Evolutionary conservation across 371 early-diverging fungal genomes (phyloP), one percentile per base, ranked within the genome.

Genomic region (Nematocida sp.): DNA sequence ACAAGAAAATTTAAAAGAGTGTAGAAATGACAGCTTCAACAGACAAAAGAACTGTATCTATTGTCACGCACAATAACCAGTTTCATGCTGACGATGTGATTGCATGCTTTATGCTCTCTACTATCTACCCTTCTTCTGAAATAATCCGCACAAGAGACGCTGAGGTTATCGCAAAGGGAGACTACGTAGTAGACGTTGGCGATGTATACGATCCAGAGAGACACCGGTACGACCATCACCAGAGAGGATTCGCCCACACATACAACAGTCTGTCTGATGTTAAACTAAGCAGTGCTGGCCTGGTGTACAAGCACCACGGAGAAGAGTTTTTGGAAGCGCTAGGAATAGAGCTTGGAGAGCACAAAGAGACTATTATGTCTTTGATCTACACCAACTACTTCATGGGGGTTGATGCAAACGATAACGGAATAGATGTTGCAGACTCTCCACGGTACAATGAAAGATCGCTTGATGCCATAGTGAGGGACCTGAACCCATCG

Each of bases 131-230:
- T 34, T 13, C 80, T 43, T 55, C 58, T 64, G 48, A 32, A 29
- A 82, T 94, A 31, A 84, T 91, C 37, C 88, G 95, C 57, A 89
- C 92, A 29, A 89, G 95, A 77, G 95, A 95, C 77, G 83, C 88
- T 1, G 85, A 83, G 7, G 85, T 88, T 36, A 83, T 94, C 50
- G 87, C 84, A 13, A 85, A 85, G 23, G 91, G 90, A 65, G 91
- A 91, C 76, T 87, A 93, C 64, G 90, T 96, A 23, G 93, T 94
- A 15, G 97, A 96, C 80, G 97, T 96, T 2, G 97, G 97, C 48
- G 92, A 91, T 51, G 90, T 88, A 23, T 95, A 92, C 82, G 89
- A 90, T 82, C 91, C 89, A 48, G 82, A 81, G 34, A 82, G 79
- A 31, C 82, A 87, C 60, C 86, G 90, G 31, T 96, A 87, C 80